Evolutionary conservation across 169 alveolate genomes (phyloP).

Genomic region (Plasmodium cynomolgi): DNA sequence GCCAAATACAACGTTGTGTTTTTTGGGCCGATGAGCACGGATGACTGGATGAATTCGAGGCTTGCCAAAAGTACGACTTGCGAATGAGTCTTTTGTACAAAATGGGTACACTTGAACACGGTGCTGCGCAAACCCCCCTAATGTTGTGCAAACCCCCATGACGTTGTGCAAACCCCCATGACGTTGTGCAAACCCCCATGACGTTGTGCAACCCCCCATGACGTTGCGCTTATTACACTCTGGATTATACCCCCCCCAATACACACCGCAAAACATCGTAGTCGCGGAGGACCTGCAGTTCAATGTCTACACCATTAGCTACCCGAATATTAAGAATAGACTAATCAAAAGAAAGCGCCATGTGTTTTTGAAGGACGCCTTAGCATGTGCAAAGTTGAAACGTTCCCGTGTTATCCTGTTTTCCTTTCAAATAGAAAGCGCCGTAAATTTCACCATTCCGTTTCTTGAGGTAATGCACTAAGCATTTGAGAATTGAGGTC

Average conservation of each 20-base stretch:
- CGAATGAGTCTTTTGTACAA: neutral
- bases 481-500: neutral
- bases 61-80: conserved; percentile 29
- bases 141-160: neutral
- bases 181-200: neutral
- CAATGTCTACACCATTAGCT: conserved; percentile 43
- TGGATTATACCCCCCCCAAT: neutral
- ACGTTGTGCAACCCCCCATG: neutral
- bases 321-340: conserved; percentile 46
- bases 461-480: conserved; percentile 40
- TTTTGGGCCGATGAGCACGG: conserved; percentile 64
- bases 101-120: neutral
- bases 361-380: conserved; percentile 45
- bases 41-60: conserved; percentile 54
- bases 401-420: conserved; percentile 31
- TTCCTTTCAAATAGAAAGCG: conserved; percentile 65
- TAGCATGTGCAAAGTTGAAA: conserved; percentile 38
- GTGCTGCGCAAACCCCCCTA: neutral
- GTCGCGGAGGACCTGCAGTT: conserved; percentile 42
- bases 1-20: conserved; percentile 52
- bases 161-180: neutral
- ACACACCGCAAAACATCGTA: neutral
- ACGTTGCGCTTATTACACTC: neutral
- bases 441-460: conserved; percentile 47
- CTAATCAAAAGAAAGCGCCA: conserved; percentile 15